Base-by-base conservation (phyloP, 768 basidiomycete genomes). In the Tephrocybe sp. region DNA sequence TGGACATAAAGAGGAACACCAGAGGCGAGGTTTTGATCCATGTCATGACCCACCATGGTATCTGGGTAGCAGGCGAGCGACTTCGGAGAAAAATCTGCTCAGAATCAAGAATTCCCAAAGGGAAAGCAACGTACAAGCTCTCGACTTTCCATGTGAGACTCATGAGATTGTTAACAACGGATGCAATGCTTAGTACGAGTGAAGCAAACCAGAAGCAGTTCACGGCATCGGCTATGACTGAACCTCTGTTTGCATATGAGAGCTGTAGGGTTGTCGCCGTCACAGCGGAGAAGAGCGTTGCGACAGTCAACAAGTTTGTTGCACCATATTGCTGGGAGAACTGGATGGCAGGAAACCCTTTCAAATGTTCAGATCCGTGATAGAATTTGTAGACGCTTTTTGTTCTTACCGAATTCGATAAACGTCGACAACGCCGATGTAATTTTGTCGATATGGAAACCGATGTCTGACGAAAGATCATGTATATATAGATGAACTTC, bases 1-100 rank as follows among this genome's bases (percentile, higher is more conserved):
- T 87, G 45, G 89, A 88, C 63, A 91, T 74, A 51, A 91, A 87
- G 39, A 91, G 79, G 69, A 91, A 89, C 53, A 90, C 85, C 27
- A 91, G 73, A 12, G 88, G 88, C 4, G 87, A 88, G 27, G 88
- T 74, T 62, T 90, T 91, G 69, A 91, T 91, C 88, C 87, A 91
- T 57, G 90, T 90, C 48, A 87, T 67, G 38, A 88, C 84, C 85
- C 86, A 88, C 86, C 86, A 87, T 0, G 86, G 86, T 36, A 87
- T 84, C 45, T 83, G 80, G 63, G 87, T 79, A 8, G 83, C 81
- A 18, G 86, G 86, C 30, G 84, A 86, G 46, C 86, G 86, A 61
- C 86, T 87, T 44, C 47, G 30, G 31, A 42, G 23, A 30, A 50
- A 24, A 37, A 29, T 40, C 25, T 41, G 55, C 25, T 53, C 47